These are phyloP conservation scores for Curvularia hawaiiensis DNA, from an alignment of 2,329 filamentous ascomycete species.

Conservation along the genomic window DNA sequence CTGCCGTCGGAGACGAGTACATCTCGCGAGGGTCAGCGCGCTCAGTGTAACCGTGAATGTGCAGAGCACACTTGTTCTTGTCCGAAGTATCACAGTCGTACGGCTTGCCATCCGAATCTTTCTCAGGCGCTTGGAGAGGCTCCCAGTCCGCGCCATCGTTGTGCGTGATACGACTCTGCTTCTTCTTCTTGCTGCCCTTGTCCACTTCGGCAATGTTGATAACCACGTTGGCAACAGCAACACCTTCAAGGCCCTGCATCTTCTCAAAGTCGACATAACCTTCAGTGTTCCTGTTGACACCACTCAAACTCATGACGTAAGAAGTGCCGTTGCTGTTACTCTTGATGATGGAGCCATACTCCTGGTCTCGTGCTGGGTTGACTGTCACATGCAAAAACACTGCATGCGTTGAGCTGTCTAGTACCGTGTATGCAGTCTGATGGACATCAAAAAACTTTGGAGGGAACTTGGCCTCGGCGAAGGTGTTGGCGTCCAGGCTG, in stretches of 20 bases:
- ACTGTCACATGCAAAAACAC: constrained; percentile 93
- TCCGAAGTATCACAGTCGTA: constrained; percentile 70
- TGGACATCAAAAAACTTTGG: constrained; percentile 79
- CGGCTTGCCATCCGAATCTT: constrained; percentile 71
- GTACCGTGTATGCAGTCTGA: constrained; percentile 85
- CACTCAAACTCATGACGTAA: constrained; percentile 81
- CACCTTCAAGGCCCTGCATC: constrained; percentile 88
- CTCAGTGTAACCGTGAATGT: constrained; percentile 96
- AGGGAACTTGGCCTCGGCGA: constrained; percentile 85
- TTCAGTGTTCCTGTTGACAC: constrained; percentile 77
- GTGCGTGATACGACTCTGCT: constrained; percentile 92
- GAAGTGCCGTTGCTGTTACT: constrained; percentile 98
- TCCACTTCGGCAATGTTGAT: constrained; percentile 70
- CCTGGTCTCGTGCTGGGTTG: constrained; percentile 65
- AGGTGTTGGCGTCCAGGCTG: constrained; percentile 82
- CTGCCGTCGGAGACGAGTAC: constrained; percentile 84
- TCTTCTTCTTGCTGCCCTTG: constrained; percentile 71
- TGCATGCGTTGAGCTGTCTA: constrained; percentile 93
- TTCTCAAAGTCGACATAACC: constrained; percentile 97
- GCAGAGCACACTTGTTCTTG: constrained; percentile 75
- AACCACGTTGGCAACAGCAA: constrained; percentile 85
- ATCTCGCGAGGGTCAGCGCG: constrained; percentile 80
- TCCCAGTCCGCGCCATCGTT: constrained; percentile 93
- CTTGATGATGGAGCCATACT: constrained; percentile 90
- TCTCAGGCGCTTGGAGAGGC: constrained; percentile 72